Percentiles rank a stretch among this genome's conserved stretches.
phyloP scores from a whole-genome alignment of 345 rosid genomes.

The Luvunga scandens region DNA sequence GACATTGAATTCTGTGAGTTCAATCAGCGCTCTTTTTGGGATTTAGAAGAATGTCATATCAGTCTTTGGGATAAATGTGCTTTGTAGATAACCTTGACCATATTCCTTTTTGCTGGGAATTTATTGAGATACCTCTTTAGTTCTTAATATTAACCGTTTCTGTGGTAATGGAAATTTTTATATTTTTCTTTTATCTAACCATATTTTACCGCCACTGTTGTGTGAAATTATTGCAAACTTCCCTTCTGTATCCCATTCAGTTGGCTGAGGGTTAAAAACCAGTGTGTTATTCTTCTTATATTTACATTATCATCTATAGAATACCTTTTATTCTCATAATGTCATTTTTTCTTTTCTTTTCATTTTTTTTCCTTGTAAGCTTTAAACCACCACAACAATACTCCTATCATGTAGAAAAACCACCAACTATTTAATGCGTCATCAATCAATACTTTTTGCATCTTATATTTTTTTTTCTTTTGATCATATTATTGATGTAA shows the following conservation, averaged over 20 bases:
- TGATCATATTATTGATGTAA: not conserved
- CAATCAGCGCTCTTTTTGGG: slow-evolving; percentile 6
- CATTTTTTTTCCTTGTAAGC: not conserved
- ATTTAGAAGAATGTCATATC: not conserved
- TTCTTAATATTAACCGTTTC: not conserved
- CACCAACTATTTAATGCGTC: not conserved
- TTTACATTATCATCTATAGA: not conserved
- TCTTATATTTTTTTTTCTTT: not conserved
- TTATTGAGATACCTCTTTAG: not conserved
- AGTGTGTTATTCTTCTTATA: not conserved
- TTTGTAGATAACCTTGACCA: not conserved
- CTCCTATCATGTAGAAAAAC: not conserved
- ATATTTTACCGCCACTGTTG: not conserved
- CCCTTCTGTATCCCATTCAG: not conserved
- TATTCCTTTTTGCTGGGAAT: not conserved
- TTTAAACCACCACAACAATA: not conserved
- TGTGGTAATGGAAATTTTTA: not conserved
- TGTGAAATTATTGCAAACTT: not conserved
- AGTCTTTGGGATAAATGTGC: not conserved
- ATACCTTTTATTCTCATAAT: not conserved
- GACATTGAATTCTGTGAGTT: slow-evolving; percentile 70
- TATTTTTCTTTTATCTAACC: not conserved
- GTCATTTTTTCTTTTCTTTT: not conserved
- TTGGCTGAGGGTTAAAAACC: not conserved
- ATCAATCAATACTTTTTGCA: not conserved